Evolutionary conservation across 305 asterid genomes (phyloP).

Genomic region (Solanum chacoense): DNA sequence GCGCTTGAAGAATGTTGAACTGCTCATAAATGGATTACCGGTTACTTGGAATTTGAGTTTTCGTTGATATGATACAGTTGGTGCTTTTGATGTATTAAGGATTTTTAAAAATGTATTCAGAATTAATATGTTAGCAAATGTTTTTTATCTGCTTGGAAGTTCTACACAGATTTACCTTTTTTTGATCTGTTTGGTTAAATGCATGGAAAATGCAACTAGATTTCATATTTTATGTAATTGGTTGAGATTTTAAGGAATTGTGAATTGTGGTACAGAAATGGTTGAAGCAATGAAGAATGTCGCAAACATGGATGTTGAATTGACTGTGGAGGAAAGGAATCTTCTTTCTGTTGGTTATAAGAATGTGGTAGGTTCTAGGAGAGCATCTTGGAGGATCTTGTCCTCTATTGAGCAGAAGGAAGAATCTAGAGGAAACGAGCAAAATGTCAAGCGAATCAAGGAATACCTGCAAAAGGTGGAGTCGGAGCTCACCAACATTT

Average conservation of each 20-base stretch:
- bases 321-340: slow-evolving; percentile 86
- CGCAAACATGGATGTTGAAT: slow-evolving; percentile 62
- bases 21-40: background rate
- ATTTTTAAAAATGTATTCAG: background rate
- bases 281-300: slow-evolving; percentile 81
- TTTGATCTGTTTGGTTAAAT: background rate
- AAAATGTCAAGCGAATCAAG: slow-evolving; percentile 67
- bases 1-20: background rate
- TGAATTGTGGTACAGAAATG: slow-evolving; percentile 44
- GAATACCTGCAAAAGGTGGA: slow-evolving; percentile 76
- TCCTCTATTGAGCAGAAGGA: slow-evolving; percentile 82
- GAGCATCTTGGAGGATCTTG: slow-evolving; percentile 89
- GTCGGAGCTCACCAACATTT: slow-evolving; percentile 53
- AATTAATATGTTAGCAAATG: background rate
- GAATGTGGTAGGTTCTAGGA: slow-evolving; percentile 75
- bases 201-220: background rate
- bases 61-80: background rate
- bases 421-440: slow-evolving; percentile 75
- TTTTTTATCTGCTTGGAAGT: background rate
- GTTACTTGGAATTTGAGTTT: background rate
- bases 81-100: background rate
- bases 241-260: background rate
- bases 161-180: background rate
- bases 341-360: slow-evolving; percentile 80
- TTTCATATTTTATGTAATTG: background rate